Evolutionary conservation across 1,284 basidiomycete species (phyloP).

Genomic region (Taiwanofungus camphoratus): DNA sequence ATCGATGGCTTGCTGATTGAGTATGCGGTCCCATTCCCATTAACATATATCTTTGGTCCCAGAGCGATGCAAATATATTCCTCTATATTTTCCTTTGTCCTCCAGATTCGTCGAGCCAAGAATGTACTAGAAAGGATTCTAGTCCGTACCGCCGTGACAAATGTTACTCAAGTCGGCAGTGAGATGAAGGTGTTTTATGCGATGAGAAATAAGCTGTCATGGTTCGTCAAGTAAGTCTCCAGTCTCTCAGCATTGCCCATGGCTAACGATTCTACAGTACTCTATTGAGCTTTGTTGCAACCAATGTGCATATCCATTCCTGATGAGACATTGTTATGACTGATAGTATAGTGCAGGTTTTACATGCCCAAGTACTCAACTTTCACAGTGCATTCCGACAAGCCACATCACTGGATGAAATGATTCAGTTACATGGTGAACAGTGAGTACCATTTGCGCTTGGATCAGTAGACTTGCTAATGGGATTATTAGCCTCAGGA

Average conservation of each 20-base stretch:
- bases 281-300: constrained; percentile 67
- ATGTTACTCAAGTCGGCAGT: constrained; percentile 28
- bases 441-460: constrained; percentile 50
- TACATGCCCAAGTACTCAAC: constrained; percentile 52
- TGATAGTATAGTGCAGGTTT: constrained; percentile 42
- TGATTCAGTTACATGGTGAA: constrained; percentile 65
- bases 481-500: constrained; percentile 44
- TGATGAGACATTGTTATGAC: not conserved
- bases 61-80: constrained; percentile 55
- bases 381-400: constrained; percentile 54
- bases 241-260: not conserved
- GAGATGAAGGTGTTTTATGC: constrained; percentile 67
- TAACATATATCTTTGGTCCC: constrained; percentile 74
- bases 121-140: constrained; percentile 63
- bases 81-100: constrained; percentile 69
- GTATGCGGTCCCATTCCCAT: constrained; percentile 77
- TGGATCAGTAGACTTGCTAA: not conserved
- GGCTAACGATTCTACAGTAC: constrained; percentile 39
- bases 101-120: constrained; percentile 74
- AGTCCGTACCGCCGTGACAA: constrained; percentile 42
- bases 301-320: constrained; percentile 45
- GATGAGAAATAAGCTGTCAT: constrained; percentile 68
- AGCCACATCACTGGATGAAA: constrained; percentile 67
- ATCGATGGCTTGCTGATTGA: constrained; percentile 67
- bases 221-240: constrained; percentile 77